Base-by-base conservation (phyloP, 208 protist genomes). In the Angomonas desouzai region DNA sequence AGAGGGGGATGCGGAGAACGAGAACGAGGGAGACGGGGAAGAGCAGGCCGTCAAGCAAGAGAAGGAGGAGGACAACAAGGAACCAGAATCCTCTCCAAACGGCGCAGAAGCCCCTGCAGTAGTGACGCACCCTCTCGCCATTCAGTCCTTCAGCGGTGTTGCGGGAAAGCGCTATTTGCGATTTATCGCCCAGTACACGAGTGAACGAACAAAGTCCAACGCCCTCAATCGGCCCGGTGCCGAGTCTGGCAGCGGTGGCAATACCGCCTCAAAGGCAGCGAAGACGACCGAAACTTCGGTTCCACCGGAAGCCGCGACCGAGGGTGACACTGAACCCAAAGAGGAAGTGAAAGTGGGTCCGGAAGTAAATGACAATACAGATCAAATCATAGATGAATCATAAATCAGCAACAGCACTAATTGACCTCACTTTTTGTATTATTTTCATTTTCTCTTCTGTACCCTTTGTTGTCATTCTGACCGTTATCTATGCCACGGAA, bases 151-250 rank as follows among this genome's bases (percentile, higher is more conserved):
- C 38, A 77, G 63, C 22, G 80, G 76, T 49, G 65, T 58, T 3
- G 74, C 68, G 10, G 82, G 79, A 1, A 89, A 85, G 70, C 88
- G 88, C 0, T 80, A 84, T 34, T 56, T 79, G 1, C 75, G 77
- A 62, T 94, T 92, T 59, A 66, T 90, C 43, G 48, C 72, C 57
- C 68, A 85, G 63, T 90, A 92, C 77, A 83, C 81, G 1, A 94
- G 88, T 61, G 88, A 94, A 65, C 66, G 88, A 16, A 78, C 68
- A 2, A 81, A 89, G 62, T 60, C 85, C 1, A 85, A 94, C 32
- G 30, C 83, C 2, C 66, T 92, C 38, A 78, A 76, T 38, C 68
- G n/a, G 48, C 7, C 20, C 47, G 27, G 43, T 23, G 66, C 58
- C 9, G 59, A 48, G 0, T 38, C n/a, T 18, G 63, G n/a, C n/a